phyloP scores from a whole-genome alignment of 805 yeast genomes.

The Wickerhamomyces strasburgensis region DNA sequence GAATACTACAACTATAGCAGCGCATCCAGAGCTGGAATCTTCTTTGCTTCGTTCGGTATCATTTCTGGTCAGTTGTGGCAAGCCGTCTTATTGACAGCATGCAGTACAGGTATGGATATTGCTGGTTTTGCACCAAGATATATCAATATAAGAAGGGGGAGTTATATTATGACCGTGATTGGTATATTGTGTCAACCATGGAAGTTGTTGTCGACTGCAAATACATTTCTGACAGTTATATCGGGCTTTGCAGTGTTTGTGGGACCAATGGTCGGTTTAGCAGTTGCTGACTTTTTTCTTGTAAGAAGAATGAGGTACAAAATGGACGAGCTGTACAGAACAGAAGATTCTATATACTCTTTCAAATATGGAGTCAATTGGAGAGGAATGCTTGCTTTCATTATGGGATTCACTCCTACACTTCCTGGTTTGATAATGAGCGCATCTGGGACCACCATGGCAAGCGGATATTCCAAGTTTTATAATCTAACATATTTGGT shows the following conservation, averaged over 20 bases:
- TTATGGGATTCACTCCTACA: not conserved
- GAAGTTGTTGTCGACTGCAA: not conserved
- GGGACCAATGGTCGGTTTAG: not conserved
- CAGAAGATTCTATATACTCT: not conserved
- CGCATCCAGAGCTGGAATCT: not conserved
- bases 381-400: not conserved
- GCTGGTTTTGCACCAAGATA: not conserved
- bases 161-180: not conserved
- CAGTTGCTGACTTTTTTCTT: not conserved
- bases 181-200: not conserved
- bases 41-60: not conserved
- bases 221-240: not conserved
- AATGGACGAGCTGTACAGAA: not conserved
- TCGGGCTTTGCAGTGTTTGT: not conserved
- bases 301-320: not conserved
- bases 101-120: not conserved
- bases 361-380: not conserved
- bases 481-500: conserved; percentile 11
- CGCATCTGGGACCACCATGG: conserved; percentile 5
- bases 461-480: conserved; percentile 5
- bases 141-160: not conserved
- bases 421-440: not conserved
- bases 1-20: not conserved
- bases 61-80: not conserved
- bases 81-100: not conserved